Base-by-base conservation (phyloP, 768 basidiomycete species). In the Daedaleopsis nitida region DNA sequence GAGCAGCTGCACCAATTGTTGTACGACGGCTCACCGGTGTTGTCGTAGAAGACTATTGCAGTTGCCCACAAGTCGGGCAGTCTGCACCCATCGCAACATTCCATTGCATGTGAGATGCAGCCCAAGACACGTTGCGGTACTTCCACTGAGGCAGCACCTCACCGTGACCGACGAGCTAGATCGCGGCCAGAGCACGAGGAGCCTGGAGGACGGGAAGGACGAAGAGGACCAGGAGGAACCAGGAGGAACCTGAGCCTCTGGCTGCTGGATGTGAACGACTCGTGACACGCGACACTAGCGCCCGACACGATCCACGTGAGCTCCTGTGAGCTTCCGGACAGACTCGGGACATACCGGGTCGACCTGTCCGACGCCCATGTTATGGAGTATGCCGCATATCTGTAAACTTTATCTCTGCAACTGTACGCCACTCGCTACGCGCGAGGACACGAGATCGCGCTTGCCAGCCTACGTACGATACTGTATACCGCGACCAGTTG, bases 41-140 rank as follows among this genome's bases (percentile, higher is more conserved):
- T 10, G n/a, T n/a, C 23, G 60, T 39, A 21, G 37, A 21, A 55
- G 19, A 38, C n/a, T 70, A 70, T 66, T 71, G 66, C 70, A 76
- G 69, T 71, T 71, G 74, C 77, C 77, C 76, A 73, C 58, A 55
- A 69, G 65, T 75, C 73, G 80, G 79, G 83, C 77, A 80, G 80
- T 78, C 72, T 78, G 77, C 77, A 77, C 78, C 75, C 88, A 88
- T 88, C 86, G 86, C 86, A 81, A 88, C 88, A 90, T 90, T 87
- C 87, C 87, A 90, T 89, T 81, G 80, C 86, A 82, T 72, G 52
- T 55, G 59, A 50, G 32, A 35, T n/a, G 52, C 35, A 21, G n/a
- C 12, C 32, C 35, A n/a, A 6, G 37, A 53, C 37, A 34, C 52
- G 52, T 50, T 27, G 49, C 17, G 23, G n/a, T 21, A n/a, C 10